These are phyloP conservation scores for Dentiscutata heterogama DNA, from an alignment of 371 early-diverging fungal genomes.

Conservation along the genomic window DNA sequence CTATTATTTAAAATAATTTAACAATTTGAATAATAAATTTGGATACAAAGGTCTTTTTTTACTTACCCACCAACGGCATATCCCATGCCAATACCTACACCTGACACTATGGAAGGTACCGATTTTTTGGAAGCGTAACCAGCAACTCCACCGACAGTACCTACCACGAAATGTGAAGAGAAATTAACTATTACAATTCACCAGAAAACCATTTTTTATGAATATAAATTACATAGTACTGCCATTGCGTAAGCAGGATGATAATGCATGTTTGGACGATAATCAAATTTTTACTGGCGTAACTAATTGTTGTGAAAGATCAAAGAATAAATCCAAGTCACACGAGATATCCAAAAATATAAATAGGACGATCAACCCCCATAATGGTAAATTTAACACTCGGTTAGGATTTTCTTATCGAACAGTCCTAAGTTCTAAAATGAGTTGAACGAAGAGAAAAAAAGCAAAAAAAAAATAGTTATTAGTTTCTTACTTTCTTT, in stretches of 20 bases:
- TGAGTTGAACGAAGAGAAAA: too few relatives aligned
- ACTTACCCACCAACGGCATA: slow-evolving; percentile 37
- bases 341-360: too few relatives aligned
- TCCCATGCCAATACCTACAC: slow-evolving; percentile 7
- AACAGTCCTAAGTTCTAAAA: too few relatives aligned
- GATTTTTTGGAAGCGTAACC: slow-evolving; percentile 15
- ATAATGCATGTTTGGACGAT: slow-evolving; percentile 16
- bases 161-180: background rate
- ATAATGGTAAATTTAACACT: too few relatives aligned
- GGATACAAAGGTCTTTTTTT: background rate
- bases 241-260: slow-evolving; percentile 44
- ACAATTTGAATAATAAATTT: background rate
- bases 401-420: too few relatives aligned
- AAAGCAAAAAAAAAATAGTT: too few relatives aligned
- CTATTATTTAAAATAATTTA: background rate
- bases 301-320: too few relatives aligned
- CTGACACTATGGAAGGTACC: slow-evolving; percentile 26
- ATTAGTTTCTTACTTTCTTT: too few relatives aligned
- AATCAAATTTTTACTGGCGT: too few relatives aligned
- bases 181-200: background rate
- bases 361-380: too few relatives aligned
- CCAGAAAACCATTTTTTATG: background rate
- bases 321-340: too few relatives aligned
- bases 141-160: slow-evolving; percentile 24
- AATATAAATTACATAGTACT: slow-evolving; percentile 15